Conservation (phyloP, 108 stramenopile genomes). For the Halocafeteria seosinensis region DNA sequence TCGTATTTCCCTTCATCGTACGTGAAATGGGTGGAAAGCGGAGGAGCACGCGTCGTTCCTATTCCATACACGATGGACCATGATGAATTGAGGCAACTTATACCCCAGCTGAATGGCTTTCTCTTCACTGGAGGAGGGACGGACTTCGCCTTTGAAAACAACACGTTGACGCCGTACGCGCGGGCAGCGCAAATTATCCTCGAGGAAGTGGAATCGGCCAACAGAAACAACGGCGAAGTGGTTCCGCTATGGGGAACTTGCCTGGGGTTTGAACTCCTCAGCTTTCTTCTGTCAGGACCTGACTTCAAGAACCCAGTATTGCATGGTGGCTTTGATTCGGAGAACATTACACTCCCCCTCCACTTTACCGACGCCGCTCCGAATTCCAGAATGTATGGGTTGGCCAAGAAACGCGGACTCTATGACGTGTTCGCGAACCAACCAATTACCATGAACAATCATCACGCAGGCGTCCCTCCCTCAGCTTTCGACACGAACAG, state of each 20-base stretch:
- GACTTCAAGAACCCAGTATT: not conserved
- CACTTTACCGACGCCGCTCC: not conserved
- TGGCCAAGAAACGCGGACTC: not conserved
- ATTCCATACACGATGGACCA: not conserved
- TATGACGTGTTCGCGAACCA: slow-evolving; percentile 3
- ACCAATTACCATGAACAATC: slow-evolving; percentile 11
- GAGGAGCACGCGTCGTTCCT: slow-evolving; percentile 9
- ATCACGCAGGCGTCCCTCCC: slow-evolving; percentile 10
- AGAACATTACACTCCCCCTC: slow-evolving; percentile 9
- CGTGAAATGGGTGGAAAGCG: slow-evolving; percentile 12
- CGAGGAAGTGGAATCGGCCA: not conserved
- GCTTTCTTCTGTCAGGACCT: not conserved
- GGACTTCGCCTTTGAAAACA: not conserved
- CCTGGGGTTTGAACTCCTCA: slow-evolving; percentile 16
- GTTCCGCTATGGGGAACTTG: slow-evolving; percentile 20
- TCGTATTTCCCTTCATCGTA: slow-evolving; percentile 16
- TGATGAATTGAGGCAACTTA: not conserved
- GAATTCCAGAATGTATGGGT: not conserved
- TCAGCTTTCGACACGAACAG: not conserved
- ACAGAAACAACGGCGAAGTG: not conserved
- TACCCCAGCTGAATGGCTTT: slow-evolving; percentile 3
- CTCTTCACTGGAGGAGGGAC: slow-evolving; percentile 12
- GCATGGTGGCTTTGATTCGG: not conserved
- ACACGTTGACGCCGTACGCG: slow-evolving; percentile 4
- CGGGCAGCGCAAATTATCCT: not conserved